Evolutionary conservation across 306 rosid species (phyloP).

Genomic region (Vigna mungo): DNA sequence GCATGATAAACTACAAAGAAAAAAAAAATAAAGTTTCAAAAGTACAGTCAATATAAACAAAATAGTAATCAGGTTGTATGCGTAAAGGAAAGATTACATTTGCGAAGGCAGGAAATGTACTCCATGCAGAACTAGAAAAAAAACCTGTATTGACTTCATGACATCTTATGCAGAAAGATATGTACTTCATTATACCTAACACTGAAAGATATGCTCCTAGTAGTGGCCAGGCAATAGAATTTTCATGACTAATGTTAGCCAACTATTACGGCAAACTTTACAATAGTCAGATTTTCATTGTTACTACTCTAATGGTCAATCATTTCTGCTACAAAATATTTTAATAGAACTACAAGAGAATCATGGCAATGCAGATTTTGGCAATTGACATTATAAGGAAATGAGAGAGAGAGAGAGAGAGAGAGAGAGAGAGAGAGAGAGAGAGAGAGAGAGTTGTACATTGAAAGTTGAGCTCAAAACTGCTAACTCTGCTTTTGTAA

Average conservation of each 20-base stretch:
- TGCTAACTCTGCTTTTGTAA: constrained; percentile 81
- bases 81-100: not conserved
- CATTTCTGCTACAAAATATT: constrained; percentile 10
- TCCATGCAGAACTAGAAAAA: not conserved
- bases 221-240: constrained; percentile 19
- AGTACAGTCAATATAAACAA: not conserved
- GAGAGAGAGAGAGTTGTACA: constrained; percentile 53
- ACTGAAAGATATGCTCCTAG: constrained; percentile 11
- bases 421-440: constrained; percentile 29
- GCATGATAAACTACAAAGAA: constrained; percentile 74
- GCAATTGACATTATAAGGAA: not conserved
- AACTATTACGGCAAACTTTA: constrained; percentile 1
- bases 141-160: not conserved
- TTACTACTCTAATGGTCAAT: constrained; percentile 18
- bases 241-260: not conserved
- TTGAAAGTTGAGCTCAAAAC: constrained; percentile 83
- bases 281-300: constrained; percentile 12
- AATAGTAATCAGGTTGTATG: constrained; percentile 3
- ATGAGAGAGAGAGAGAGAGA: constrained; percentile 14
- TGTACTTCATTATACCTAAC: not conserved
- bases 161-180: not conserved
- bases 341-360: constrained; percentile 13
- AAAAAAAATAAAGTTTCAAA: constrained; percentile 17
- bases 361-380: not conserved
- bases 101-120: not conserved